A percentile compares a stretch with the other conserved stretches of the same genome.
phyloP scores from a whole-genome alignment of 2,329 filamentous ascomycete species.

The Pseudonectria foliicola region DNA sequence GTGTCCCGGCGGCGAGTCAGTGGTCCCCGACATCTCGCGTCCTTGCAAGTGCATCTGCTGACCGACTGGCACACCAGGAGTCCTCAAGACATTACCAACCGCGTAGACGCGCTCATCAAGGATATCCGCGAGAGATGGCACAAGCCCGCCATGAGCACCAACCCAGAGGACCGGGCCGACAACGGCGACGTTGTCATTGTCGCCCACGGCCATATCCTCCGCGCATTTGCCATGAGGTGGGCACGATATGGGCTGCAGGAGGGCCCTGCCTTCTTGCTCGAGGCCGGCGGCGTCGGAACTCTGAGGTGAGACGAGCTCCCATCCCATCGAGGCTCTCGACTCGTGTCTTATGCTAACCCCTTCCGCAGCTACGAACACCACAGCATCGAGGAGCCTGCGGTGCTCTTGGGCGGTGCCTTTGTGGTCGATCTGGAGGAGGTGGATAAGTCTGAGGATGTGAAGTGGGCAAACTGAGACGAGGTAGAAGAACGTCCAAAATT shows the following conservation, averaged over 20 bases:
- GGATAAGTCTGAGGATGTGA: too few species aligned
- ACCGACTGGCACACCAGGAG: conserved; percentile 38
- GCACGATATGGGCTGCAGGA: conserved; percentile 64
- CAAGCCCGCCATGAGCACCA: conserved; percentile 51
- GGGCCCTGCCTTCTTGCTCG: conserved; percentile 74
- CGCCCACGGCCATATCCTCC: conserved; percentile 82
- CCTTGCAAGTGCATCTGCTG: conserved; percentile 1
- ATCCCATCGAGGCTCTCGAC: background rate
- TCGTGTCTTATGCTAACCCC: conserved; percentile 6
- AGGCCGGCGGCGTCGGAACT: conserved; percentile 78
- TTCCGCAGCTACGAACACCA: conserved; percentile 70
- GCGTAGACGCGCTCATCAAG: conserved; percentile 68
- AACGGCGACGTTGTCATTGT: conserved; percentile 52
- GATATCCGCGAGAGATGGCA: conserved; percentile 67
- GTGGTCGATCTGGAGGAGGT: conserved; percentile 34
- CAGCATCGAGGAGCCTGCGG: conserved; percentile 69
- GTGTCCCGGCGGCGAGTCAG: conserved; percentile 76
- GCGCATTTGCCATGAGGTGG: conserved; percentile 86
- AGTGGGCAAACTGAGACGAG: too few species aligned
- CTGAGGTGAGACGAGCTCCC: conserved; percentile 62
- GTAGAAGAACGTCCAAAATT: too few species aligned
- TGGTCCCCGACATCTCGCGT: conserved; percentile 13
- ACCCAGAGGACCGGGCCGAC: conserved; percentile 33
- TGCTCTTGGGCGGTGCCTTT: conserved; percentile 70
- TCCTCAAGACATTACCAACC: conserved; percentile 62